Evolutionary conservation across 139 green algal species (phyloP), one percentile per base, ranked within the genome.

Genomic region (Dunaliella sp.): DNA sequence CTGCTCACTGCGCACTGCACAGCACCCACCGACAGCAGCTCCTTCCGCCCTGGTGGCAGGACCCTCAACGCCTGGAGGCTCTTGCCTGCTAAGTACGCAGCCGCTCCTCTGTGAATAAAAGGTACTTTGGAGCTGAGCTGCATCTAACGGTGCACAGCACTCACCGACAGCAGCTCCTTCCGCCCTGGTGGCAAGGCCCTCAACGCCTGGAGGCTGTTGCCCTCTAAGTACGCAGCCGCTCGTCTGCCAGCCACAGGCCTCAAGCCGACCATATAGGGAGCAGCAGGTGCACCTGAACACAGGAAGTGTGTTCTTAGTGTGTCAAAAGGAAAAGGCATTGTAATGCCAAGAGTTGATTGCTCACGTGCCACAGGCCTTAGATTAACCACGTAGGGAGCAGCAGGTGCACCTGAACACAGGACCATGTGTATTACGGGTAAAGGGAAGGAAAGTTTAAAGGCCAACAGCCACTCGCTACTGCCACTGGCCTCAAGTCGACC

Each of bases 191-290:
- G 83, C 12, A 72, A 65, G 25, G 35, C n/a, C 34, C 34, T n/a
- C 22, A 83, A 34, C 79, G 65, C 2, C 7, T 35, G 33, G 35
- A 83, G 1, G 79, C 79, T 83, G 24, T 12, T 30, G 35, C 79
- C 79, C 24, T 72, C 79, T 25, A 83, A 36, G 37, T 83, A 83
- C 34, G 7, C 34, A 31, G 79, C 37, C 79, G 72, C 79, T 24
- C 34, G 33, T 37, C 37, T 81, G n/a, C 25, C 34, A 2, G n/a
- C 34, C 12, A 31, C 30, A 28, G 76, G 76, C 33, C 31, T 33
- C 30, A 81, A 31, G 76, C 30, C n/a, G 31, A 31, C 33, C 76
- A 81, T 36, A 1, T 33, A 34, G n/a, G 33, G 7, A 7, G n/a
- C 76, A 81, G 76, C 28, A 38, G 33, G 12, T 81, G 76, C 30